phyloP scores from a whole-genome alignment of 805 yeast species.

The Barnettozyma vustinii region DNA sequence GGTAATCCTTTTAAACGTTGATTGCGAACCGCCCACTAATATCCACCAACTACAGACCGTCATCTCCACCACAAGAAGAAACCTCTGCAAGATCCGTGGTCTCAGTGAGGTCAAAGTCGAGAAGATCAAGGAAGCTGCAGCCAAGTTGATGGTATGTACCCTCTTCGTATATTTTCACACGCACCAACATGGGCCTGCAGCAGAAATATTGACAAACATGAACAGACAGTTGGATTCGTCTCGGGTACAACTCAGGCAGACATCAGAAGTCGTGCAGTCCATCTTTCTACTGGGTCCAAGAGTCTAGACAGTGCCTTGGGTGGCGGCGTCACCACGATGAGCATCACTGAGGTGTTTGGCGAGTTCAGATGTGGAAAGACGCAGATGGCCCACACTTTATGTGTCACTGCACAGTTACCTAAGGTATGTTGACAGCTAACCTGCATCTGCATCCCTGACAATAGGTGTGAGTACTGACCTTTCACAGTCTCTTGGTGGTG shows the following conservation, averaged over 20 bases:
- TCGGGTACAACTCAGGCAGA: slow-evolving; percentile 68
- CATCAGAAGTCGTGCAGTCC: slow-evolving; percentile 55
- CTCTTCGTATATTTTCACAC: neutral
- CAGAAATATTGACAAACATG: neutral
- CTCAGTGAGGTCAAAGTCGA: slow-evolving; percentile 75
- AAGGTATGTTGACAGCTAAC: slow-evolving; percentile 27
- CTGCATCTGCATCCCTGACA: neutral
- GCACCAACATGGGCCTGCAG: neutral
- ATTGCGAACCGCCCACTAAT: neutral
- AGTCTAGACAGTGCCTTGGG: slow-evolving; percentile 64
- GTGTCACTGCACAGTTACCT: slow-evolving; percentile 72
- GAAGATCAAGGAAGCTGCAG: slow-evolving; percentile 68
- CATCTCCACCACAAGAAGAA: slow-evolving; percentile 57
- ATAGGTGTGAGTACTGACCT: neutral
- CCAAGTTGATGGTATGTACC: slow-evolving; percentile 40
- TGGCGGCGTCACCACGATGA: slow-evolving; percentile 73
- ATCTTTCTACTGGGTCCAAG: slow-evolving; percentile 67
- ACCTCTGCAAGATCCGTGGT: slow-evolving; percentile 61
- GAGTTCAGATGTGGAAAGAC: slow-evolving; percentile 80
- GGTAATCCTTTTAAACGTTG: neutral
- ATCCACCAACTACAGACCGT: slow-evolving; percentile 33
- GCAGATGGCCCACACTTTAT: slow-evolving; percentile 74
- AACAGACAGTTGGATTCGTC: slow-evolving; percentile 58
- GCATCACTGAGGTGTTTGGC: slow-evolving; percentile 75
- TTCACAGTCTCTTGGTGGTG: slow-evolving; percentile 59